Evolutionary conservation across 768 basidiomycete genomes (phyloP), one percentile per base, ranked within the genome.

Genomic region (Artomyces pyxidatus): DNA sequence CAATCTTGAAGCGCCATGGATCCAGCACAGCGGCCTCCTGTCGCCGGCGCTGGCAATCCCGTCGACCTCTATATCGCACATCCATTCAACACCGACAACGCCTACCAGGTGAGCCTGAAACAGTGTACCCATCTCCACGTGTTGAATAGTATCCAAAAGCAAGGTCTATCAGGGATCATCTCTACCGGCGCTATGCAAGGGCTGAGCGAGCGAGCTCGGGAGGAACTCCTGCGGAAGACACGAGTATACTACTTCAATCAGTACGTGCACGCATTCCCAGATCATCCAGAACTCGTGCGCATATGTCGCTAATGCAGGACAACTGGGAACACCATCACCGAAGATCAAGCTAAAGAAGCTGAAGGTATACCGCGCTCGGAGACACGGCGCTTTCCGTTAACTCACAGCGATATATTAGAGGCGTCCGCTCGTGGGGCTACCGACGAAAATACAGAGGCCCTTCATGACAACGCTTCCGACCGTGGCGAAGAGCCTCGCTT

Each of bases 191-290:
- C 71, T 3, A 52, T 73, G 28, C 59, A 67, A 8, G 52, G 58
- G 60, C 58, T 62, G 26, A 49, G 71, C 1, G 61, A 68, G 7
- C 70, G 69, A 17, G 68, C 74, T 28, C 64, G 58, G 48, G 72
- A 75, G 12, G 74, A 78, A 22, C 64, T 77, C 26, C 50, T 81
- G 28, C 71, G 76, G 9, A 72, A 72, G 32, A 77, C 78, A 1
- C 71, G 76, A 16, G 71, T 87, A 0, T 88, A 84, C 60, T 88
- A 85, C 65, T 88, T 86, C 64, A 88, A 85, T 65, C 68, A 68
- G 80, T 78, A 49, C 47, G 66, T 46, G 23, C 26, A 22, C 25
- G 25, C 17, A 32, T 38, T 37, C 29, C 17, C n/a, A n/a, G n/a
- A n/a, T n/a, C n/a, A n/a, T n/a, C n/a, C n/a, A n/a, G n/a, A n/a